phyloP scores from a whole-genome alignment of 768 basidiomycete genomes.

The Boletus sensibilis region DNA sequence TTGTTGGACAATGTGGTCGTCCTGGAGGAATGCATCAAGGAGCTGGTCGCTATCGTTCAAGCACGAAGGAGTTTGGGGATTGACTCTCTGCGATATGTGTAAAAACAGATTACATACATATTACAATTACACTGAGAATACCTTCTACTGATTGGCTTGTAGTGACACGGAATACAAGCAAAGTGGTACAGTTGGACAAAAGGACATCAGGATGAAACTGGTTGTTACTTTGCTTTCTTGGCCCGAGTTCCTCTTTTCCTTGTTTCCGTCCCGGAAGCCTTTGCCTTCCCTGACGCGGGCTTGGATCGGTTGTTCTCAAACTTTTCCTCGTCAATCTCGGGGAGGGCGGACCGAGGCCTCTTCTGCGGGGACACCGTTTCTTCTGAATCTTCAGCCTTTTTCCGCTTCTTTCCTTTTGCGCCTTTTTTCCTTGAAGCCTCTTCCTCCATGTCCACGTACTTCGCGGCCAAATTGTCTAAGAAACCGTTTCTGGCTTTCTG shows the following conservation, averaged over 20 bases:
- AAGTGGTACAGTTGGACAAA: conserved; percentile 1
- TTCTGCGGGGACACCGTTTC: conserved; percentile 47
- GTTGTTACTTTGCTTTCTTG: conserved; percentile 37
- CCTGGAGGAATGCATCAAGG: conserved; percentile 93
- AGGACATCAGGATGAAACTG: neutral
- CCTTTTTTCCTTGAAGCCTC: conserved; percentile 38
- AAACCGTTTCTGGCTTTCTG: conserved; percentile 69
- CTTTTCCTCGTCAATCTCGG: conserved; percentile 66
- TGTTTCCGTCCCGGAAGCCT: conserved; percentile 26
- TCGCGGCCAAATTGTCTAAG: conserved; percentile 71
- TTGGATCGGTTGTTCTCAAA: conserved; percentile 60
- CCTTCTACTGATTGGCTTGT: neutral
- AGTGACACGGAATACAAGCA: neutral
- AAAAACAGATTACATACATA: conserved; percentile 16
- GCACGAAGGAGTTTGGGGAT: conserved; percentile 82
- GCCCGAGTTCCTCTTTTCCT: conserved; percentile 31
- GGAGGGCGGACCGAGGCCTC: conserved; percentile 43
- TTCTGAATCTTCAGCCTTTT: conserved; percentile 38
- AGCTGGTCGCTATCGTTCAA: conserved; percentile 81
- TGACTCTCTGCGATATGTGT: conserved; percentile 76
- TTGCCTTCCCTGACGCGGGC: conserved; percentile 50
- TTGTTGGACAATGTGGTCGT: conserved; percentile 93
- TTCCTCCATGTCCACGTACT: conserved; percentile 55
- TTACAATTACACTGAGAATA: conserved; percentile 8
- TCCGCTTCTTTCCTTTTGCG: conserved; percentile 54